Base-by-base conservation (phyloP, 495 filamentous ascomycete genomes). In the Penicillium angulare region DNA sequence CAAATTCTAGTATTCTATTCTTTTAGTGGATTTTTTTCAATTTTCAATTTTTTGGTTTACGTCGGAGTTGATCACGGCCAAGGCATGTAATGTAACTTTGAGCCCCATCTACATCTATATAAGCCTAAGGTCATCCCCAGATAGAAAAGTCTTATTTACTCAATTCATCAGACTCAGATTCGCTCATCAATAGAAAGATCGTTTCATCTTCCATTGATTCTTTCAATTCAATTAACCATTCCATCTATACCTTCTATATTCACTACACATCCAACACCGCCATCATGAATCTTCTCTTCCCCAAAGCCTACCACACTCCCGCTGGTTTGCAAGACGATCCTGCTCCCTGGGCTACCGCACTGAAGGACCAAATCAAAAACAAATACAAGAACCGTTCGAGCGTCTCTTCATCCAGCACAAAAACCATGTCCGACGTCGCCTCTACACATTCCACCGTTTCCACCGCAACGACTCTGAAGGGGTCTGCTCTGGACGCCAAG, bases 401-500 rank as follows among this genome's bases (percentile, higher is more conserved):
- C 33, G 43, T 26, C 21, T 50, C 55, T 33, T 50, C 50, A 49
- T 57, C 57, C 15, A 38, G 20, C 23, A 59, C 63, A 29, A 54
- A 52, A 46, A 47, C 56, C 15, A 43, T 50, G 18, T 21, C 31
- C 9, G 58, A 60, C 47, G 38, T 57, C 7, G 50, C 64, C 18
- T 69, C 66, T 8, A 62, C 48, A 39, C 42, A 60, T 47, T 65
- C 60, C 39, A 52, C 54, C 50, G 55, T 52, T 42, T 69, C 66
- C 29, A 59, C 49, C 10, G 59, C 66, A 9, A 56, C 64, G 39
- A 66, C 66, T 2, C 49, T 69, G 13, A 69, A 66, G 40, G 53
- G 52, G 31, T 42, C 46, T 29, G 59, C 56, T 5, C 23, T 22
- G 6, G 43, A 34, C 10, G 43, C 5, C 27, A 46, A 46, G 26